phyloP scores from a whole-genome alignment of 352 stramenopile species.

The Pythium brassicae region DNA sequence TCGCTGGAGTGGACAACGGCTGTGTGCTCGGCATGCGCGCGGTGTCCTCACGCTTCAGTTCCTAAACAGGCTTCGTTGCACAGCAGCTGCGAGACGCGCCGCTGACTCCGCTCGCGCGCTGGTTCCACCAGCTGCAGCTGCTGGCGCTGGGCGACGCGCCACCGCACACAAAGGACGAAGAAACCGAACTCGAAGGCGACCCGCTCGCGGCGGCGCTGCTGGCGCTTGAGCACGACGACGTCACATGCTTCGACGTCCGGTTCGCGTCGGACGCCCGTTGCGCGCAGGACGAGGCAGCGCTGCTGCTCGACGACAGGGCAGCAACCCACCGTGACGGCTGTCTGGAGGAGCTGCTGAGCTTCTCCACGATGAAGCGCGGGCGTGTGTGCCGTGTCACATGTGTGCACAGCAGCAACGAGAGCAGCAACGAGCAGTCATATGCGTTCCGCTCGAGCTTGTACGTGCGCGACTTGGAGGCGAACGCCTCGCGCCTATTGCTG shows the following conservation, averaged over 20 bases:
- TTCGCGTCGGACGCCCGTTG: slow-evolving; percentile 24
- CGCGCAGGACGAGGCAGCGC: slow-evolving; percentile 22
- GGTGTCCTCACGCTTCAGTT: background rate
- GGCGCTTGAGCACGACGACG: slow-evolving; percentile 16
- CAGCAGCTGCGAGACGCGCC: slow-evolving; percentile 21
- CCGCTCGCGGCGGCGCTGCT: slow-evolving; percentile 4
- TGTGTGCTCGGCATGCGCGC: no score
- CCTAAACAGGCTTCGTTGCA: slow-evolving; percentile 37
- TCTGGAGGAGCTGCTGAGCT: slow-evolving; percentile 38
- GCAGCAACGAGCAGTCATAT: background rate
- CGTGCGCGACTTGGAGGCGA: slow-evolving; percentile 19
- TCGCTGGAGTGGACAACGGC: background rate
- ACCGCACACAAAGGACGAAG: background rate
- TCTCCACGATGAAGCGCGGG: slow-evolving; percentile 36
- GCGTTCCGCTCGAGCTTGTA: slow-evolving; percentile 25
- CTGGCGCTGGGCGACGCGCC: slow-evolving; percentile 2
- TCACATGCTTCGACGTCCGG: slow-evolving; percentile 41
- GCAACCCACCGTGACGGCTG: no score
- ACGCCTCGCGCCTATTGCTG: slow-evolving; percentile 11
- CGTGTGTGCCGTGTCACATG: slow-evolving; percentile 34
- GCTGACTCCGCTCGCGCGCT: slow-evolving; percentile 34
- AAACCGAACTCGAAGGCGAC: background rate
- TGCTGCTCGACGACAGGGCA: slow-evolving; percentile 32
- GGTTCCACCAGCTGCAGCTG: slow-evolving; percentile 39
- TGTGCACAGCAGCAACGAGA: slow-evolving; percentile 3